A percentile compares a stretch with the other conserved stretches of the same genome.
Evolutionary conservation across 2,329 filamentous ascomycete genomes (phyloP).

Genomic region (Xylaria digitata): DNA sequence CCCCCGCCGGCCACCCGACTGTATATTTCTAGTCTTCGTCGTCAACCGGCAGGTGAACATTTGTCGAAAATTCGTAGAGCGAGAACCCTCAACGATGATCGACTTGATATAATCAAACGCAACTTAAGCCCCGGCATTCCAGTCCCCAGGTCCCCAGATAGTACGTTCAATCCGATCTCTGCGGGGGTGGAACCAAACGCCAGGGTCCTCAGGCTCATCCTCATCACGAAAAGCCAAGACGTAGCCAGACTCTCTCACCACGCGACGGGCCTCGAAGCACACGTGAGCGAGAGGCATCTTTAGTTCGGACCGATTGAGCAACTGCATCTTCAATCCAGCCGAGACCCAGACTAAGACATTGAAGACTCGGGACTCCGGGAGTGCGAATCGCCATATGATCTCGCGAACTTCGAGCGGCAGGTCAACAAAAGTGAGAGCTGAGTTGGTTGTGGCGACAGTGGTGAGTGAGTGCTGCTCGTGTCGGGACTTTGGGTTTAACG

Average conservation of each 20-base stretch:
- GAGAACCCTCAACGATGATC: no score
- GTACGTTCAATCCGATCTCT: constrained; percentile 45
- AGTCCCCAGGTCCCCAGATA: constrained; percentile 46
- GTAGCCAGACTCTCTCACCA: constrained; percentile 45
- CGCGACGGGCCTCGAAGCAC: constrained; percentile 46
- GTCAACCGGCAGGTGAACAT: no score
- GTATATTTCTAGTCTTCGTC: no score
- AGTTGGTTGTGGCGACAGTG: not conserved
- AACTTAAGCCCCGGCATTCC: constrained; percentile 16
- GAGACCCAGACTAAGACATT: constrained; percentile 44
- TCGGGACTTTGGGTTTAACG: not conserved
- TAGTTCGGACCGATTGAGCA: constrained; percentile 43
- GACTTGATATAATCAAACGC: no score
- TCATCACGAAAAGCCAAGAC: constrained; percentile 46
- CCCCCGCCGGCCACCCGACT: no score
- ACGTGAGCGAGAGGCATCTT: constrained; percentile 45
- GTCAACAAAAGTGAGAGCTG: constrained; percentile 39
- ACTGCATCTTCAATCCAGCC: constrained; percentile 42
- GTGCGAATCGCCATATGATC: constrained; percentile 46
- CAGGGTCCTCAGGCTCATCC: constrained; percentile 44
- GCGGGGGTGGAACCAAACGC: constrained; percentile 46
- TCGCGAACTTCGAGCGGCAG: constrained; percentile 46
- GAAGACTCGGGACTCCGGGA: constrained; percentile 44
- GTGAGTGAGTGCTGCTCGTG: not conserved
- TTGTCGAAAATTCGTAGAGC: no score